Percentiles rank a stretch among this genome's conserved stretches.
These are phyloP conservation scores for Oxyria digyna DNA, from an alignment of 148 eudicot genomes.

Conservation along the genomic window DNA sequence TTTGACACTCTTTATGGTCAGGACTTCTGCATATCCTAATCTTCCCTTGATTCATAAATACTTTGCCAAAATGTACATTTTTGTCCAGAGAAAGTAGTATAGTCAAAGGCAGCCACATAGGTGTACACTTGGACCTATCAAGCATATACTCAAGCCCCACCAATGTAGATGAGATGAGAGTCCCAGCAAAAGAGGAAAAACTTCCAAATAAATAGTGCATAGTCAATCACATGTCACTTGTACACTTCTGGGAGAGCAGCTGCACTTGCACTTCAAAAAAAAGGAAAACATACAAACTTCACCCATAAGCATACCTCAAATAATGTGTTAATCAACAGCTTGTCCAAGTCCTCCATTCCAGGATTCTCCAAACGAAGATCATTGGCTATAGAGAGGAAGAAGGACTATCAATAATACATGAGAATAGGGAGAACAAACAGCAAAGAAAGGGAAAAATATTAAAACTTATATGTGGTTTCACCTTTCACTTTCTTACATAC, in stretches of 20 bases:
- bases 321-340: slow-evolving; percentile 47
- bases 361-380: slow-evolving; percentile 71
- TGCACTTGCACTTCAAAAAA: background rate
- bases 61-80: background rate
- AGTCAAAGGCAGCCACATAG: background rate
- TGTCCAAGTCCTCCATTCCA: slow-evolving; percentile 70
- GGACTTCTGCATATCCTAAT: background rate
- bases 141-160: background rate
- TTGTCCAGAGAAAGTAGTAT: background rate
- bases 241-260: background rate
- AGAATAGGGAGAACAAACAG: slow-evolving; percentile 6
- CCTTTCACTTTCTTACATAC: no score
- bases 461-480: background rate
- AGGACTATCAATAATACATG: slow-evolving; percentile 1
- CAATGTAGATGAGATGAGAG: background rate
- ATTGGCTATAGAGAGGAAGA: slow-evolving; percentile 30
- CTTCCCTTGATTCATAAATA: background rate
- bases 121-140: no score
- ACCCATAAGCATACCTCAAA: slow-evolving; percentile 53
- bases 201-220: no score
- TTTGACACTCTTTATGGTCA: background rate
- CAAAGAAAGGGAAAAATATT: background rate
- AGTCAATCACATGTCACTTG: background rate
- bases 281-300: background rate
- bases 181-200: background rate